Percentiles rank a stretch among this genome's conserved stretches.
Conservation (phyloP, 2,329 filamentous ascomycete species). For the Colletotrichum godetiae region DNA sequence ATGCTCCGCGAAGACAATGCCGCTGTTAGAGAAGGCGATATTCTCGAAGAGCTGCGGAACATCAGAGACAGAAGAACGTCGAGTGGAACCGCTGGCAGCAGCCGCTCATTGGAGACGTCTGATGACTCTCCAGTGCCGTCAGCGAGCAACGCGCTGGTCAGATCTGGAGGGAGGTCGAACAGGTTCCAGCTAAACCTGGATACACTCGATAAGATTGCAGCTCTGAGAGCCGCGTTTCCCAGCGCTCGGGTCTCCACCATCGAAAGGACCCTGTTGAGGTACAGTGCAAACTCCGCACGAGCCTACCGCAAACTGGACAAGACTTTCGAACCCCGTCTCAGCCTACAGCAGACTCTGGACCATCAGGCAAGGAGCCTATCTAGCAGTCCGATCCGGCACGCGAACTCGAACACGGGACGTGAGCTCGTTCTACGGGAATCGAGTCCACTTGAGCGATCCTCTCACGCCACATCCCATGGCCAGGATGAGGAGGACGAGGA, state of each 20-base stretch:
- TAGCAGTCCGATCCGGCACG: conserved; percentile 12
- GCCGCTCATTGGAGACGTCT: neutral
- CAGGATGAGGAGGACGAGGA: neutral
- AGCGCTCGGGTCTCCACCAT: conserved; percentile 48
- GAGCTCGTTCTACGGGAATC: conserved; percentile 7
- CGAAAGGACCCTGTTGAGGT: conserved; percentile 48
- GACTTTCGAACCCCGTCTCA: conserved; percentile 39
- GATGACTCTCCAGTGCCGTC: neutral
- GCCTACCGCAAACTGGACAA: conserved; percentile 51
- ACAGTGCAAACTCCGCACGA: conserved; percentile 47
- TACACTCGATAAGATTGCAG: conserved; percentile 46
- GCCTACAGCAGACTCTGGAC: conserved; percentile 48
- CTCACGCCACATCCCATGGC: neutral
- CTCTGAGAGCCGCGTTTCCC: conserved; percentile 58
- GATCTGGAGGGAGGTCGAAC: neutral
- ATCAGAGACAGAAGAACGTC: conserved; percentile 14
- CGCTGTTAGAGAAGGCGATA: conserved; percentile 39
- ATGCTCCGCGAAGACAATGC: conserved; percentile 54
- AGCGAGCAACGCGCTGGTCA: conserved; percentile 20
- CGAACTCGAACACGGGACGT: neutral
- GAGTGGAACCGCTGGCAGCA: neutral
- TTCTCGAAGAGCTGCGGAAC: conserved; percentile 32
- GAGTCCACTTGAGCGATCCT: neutral
- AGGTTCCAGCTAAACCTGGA: conserved; percentile 18
- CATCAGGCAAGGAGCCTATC: conserved; percentile 23